Evolutionary conservation across 2,329 filamentous ascomycete genomes (phyloP).

Genomic region (Aspergillus sp.): DNA sequence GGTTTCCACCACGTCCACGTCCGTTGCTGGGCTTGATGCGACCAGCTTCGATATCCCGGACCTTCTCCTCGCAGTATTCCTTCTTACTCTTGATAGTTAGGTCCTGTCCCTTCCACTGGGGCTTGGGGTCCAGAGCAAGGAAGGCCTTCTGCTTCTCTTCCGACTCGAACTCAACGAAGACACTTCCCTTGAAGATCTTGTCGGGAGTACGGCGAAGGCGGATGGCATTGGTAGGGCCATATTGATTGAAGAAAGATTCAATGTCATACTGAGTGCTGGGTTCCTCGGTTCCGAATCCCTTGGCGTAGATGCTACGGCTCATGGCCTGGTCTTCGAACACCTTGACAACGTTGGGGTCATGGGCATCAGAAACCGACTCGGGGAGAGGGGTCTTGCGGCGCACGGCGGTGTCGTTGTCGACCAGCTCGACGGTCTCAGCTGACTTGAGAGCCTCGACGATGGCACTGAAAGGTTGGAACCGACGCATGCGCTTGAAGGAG

Average conservation of each 20-base stretch:
- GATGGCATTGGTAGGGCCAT: slow-evolving; percentile 73
- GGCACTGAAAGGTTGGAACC: slow-evolving; percentile 81
- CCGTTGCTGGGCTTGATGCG: slow-evolving; percentile 56
- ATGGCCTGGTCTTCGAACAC: slow-evolving; percentile 62
- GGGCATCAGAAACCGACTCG: slow-evolving; percentile 50
- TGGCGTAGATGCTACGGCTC: slow-evolving; percentile 77
- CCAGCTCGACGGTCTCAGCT: slow-evolving; percentile 67
- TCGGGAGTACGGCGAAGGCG: slow-evolving; percentile 74
- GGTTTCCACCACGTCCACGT: slow-evolving; percentile 43
- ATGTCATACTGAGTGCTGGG: slow-evolving; percentile 86
- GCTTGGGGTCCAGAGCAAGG: slow-evolving; percentile 71
- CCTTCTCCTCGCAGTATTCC: slow-evolving; percentile 78
- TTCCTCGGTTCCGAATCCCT: slow-evolving; percentile 87
- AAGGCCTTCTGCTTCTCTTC: slow-evolving; percentile 78
- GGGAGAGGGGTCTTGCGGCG: slow-evolving; percentile 70
- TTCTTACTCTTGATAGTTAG: slow-evolving; percentile 83
- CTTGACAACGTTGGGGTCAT: slow-evolving; percentile 50
- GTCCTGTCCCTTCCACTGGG: slow-evolving; percentile 76
- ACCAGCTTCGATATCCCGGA: slow-evolving; percentile 65
- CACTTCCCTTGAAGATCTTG: slow-evolving; percentile 86
- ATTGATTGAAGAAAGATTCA: slow-evolving; percentile 82
- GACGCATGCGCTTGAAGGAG: slow-evolving; percentile 92
- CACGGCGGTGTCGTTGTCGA: slow-evolving; percentile 66
- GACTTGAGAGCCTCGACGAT: slow-evolving; percentile 79
- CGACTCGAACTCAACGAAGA: slow-evolving; percentile 86